These are phyloP conservation scores for Agarophyton chilense DNA, from an alignment of 23 red algal species.

Conservation along the genomic window DNA sequence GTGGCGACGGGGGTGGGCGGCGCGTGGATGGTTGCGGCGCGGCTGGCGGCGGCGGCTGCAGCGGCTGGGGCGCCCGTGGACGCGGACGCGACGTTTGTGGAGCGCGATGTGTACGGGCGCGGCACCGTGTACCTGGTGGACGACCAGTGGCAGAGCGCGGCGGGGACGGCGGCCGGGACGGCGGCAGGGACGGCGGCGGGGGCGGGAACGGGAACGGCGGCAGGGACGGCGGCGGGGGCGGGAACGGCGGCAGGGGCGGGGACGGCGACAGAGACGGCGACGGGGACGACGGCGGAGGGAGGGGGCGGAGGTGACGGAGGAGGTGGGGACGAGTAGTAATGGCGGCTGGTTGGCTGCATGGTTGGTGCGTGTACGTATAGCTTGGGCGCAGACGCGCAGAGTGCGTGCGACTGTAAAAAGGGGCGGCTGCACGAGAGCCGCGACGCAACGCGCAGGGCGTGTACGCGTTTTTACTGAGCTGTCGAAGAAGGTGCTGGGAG, in stretches of 20 bases:
- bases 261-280: not conserved
- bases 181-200: not conserved
- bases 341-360: no score
- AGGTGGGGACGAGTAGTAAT: no score
- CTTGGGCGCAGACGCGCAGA: no score
- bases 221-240: no score
- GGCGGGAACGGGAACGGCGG: not conserved
- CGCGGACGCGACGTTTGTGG: constrained; percentile 58
- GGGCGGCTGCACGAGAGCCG: no score
- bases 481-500: no score
- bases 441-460: not conserved
- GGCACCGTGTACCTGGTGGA: constrained; percentile 51
- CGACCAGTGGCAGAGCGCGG: not conserved
- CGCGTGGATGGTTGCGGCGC: constrained; percentile 53
- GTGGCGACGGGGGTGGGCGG: constrained; percentile 4
- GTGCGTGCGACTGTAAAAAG: no score
- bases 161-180: not conserved
- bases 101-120: constrained; percentile 70
- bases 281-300: not conserved
- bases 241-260: no score
- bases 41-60: constrained; percentile 20
- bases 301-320: not conserved
- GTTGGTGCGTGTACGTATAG: no score
- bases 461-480: no score
- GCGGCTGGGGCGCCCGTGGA: constrained; percentile 40